A percentile compares a stretch with the other conserved stretches of the same genome.
Conservation (phyloP, 208 protist genomes). For the Strigomonas culicis region DNA sequence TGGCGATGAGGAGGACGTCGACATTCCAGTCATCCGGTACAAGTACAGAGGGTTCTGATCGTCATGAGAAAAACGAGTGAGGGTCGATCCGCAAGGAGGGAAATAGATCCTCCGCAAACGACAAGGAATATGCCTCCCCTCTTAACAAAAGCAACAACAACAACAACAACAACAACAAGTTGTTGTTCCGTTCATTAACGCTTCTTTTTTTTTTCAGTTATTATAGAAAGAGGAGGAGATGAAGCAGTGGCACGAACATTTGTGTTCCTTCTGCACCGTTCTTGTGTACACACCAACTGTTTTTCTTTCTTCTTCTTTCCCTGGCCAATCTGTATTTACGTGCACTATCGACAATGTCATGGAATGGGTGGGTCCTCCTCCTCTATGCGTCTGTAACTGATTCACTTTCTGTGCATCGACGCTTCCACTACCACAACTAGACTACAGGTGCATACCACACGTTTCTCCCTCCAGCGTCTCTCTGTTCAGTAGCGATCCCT, state of each 20-base stretch:
- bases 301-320: not conserved
- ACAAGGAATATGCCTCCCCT: too few relatives aligned
- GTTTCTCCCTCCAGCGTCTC: not conserved
- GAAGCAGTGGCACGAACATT: too few relatives aligned
- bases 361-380: not conserved
- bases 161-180: too few relatives aligned
- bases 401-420: too few relatives aligned
- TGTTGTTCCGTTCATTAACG: not conserved
- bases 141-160: too few relatives aligned
- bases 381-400: not conserved
- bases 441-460: not conserved
- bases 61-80: not conserved
- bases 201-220: not conserved
- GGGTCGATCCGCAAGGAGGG: not conserved
- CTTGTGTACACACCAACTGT: too few relatives aligned
- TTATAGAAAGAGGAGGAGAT: not conserved
- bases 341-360: too few relatives aligned
- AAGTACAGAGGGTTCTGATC: slow-evolving; percentile 49
- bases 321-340: not conserved
- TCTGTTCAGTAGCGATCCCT: not conserved
- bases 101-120: not conserved
- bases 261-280: too few relatives aligned
- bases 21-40: slow-evolving; percentile 82
- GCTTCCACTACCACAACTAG: too few relatives aligned
- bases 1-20: slow-evolving; percentile 70